A percentile compares a stretch with the other conserved stretches of the same genome.
Evolutionary conservation across 2,329 filamentous ascomycete genomes (phyloP).

Genomic region (Cercospora sojina): DNA sequence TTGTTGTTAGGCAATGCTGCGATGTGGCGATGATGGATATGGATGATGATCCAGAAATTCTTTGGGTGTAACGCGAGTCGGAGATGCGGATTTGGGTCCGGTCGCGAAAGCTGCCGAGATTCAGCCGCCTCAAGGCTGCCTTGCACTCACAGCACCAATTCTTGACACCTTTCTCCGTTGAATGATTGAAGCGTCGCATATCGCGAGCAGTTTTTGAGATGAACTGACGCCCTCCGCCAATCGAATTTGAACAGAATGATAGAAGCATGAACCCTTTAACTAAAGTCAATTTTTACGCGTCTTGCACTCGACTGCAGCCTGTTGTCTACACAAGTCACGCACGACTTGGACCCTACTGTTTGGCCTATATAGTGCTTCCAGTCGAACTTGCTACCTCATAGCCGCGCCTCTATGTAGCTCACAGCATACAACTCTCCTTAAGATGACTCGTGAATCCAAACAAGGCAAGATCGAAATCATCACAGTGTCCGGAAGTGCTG

Average conservation of each 20-base stretch:
- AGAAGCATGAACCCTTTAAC: not conserved
- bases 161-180: too few relatives aligned
- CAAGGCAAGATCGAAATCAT: not conserved
- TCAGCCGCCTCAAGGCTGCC: not conserved
- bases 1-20: not conserved
- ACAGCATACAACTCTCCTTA: not conserved
- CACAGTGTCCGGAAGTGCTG: not conserved
- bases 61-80: not conserved
- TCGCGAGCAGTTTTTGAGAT: not conserved
- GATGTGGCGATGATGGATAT: not conserved
- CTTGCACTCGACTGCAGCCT: not conserved
- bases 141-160: not conserved
- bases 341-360: not conserved
- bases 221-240: not conserved
- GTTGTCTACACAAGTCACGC: not conserved
- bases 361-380: not conserved
- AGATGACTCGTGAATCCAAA: not conserved
- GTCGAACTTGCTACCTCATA: not conserved
- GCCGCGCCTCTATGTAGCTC: not conserved
- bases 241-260: not conserved
- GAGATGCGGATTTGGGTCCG: not conserved
- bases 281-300: not conserved
- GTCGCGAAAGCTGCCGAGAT: not conserved
- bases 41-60: slow-evolving; percentile 1
- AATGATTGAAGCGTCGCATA: not conserved